phyloP scores from a whole-genome alignment of 805 yeast genomes.

The Ogataea chonburiensis region DNA sequence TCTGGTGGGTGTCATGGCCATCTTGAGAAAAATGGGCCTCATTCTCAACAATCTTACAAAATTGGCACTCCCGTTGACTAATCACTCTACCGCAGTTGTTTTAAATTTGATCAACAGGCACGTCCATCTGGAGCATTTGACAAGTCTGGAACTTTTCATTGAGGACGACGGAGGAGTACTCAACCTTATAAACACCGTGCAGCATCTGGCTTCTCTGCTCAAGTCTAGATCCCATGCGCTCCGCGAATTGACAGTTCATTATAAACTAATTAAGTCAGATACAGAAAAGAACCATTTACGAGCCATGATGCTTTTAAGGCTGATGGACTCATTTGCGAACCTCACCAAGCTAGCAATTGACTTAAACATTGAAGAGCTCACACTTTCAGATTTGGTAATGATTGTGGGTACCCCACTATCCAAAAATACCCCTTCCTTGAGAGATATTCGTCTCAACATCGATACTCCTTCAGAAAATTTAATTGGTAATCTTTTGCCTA shows the following conservation, averaged over 20 bases:
- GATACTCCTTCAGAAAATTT: slow-evolving; percentile 32
- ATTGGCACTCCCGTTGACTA: slow-evolving; percentile 32
- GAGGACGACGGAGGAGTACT: slow-evolving; percentile 33
- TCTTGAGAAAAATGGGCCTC: slow-evolving; percentile 32
- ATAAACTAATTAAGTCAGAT: slow-evolving; percentile 26
- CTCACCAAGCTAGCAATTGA: slow-evolving; percentile 26
- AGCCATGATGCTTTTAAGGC: slow-evolving; percentile 32
- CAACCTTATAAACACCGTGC: slow-evolving; percentile 30
- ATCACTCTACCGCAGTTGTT: slow-evolving; percentile 33
- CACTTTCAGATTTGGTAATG: slow-evolving; percentile 34
- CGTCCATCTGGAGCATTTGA: slow-evolving; percentile 32
- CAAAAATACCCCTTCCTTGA: slow-evolving; percentile 24
- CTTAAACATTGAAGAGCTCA: slow-evolving; percentile 28
- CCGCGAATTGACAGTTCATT: slow-evolving; percentile 26
- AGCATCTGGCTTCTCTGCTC: slow-evolving; percentile 27
- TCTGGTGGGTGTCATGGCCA: slow-evolving; percentile 36
- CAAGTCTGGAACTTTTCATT: slow-evolving; percentile 27
- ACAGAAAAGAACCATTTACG: slow-evolving; percentile 34
- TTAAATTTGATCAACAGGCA: slow-evolving; percentile 30
- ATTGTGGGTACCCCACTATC: slow-evolving; percentile 33
- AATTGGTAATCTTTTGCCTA: slow-evolving; percentile 29
- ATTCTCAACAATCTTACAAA: slow-evolving; percentile 26
- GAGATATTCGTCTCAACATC: slow-evolving; percentile 29
- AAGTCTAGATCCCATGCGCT: slow-evolving; percentile 27
- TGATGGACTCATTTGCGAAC: slow-evolving; percentile 28